Conservation (phyloP, 805 yeast species). For the Kodamaea neixiangensis region DNA sequence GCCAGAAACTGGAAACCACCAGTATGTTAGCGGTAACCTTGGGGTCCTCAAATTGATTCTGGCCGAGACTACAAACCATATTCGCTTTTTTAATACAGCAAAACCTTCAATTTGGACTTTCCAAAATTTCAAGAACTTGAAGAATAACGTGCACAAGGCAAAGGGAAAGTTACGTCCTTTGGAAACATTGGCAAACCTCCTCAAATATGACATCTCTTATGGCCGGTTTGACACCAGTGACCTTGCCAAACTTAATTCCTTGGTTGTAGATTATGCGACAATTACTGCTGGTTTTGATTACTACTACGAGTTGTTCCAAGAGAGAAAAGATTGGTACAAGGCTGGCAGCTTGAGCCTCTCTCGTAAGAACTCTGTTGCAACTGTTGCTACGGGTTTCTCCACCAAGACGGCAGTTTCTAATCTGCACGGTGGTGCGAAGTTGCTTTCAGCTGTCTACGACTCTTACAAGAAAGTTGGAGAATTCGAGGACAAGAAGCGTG, state of each 20-base stretch:
- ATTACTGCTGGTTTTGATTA: conserved; percentile 26
- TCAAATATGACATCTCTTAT: conserved; percentile 27
- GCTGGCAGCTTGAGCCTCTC: conserved; percentile 9
- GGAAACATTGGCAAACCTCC: conserved; percentile 20
- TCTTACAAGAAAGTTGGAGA: conserved; percentile 32
- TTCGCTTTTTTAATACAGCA: conserved; percentile 24
- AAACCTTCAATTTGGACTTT: conserved; percentile 30
- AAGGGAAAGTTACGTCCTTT: conserved; percentile 21
- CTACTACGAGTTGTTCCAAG: conserved; percentile 30
- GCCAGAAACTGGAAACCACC: conserved; percentile 30
- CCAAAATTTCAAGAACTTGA: conserved; percentile 22
- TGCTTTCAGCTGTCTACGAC: conserved; percentile 27
- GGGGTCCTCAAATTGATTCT: conserved; percentile 17
- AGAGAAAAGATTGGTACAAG: conserved; percentile 24
- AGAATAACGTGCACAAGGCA: conserved; percentile 19
- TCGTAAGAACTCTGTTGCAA: background rate
- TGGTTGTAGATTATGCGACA: conserved; percentile 24
- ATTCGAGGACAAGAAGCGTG: conserved; percentile 25
- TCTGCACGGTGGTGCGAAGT: conserved; percentile 20
- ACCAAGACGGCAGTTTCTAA: background rate
- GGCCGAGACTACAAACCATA: conserved; percentile 20
- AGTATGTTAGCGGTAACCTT: conserved; percentile 20
- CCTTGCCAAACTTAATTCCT: conserved; percentile 26
- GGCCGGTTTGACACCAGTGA: conserved; percentile 31
- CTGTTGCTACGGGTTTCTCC: background rate